phyloP scores from a whole-genome alignment of 495 filamentous ascomycete species.

The Trichoderma gamsii region DNA sequence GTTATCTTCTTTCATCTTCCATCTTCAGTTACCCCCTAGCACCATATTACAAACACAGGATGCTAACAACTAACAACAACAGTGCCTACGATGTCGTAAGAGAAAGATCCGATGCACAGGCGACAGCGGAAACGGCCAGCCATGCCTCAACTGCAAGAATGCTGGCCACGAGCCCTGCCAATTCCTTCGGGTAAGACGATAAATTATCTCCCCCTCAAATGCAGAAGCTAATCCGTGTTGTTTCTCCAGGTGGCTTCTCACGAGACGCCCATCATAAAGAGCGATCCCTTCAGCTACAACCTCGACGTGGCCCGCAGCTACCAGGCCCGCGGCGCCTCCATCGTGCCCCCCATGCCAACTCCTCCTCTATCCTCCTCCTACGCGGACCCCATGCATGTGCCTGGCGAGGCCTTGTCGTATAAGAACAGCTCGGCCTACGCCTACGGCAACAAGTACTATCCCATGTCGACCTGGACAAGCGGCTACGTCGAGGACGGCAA shows the following conservation, averaged over 20 bases:
- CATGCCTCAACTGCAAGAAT: constrained; percentile 76
- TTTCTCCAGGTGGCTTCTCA: constrained; percentile 11
- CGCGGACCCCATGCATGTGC: neutral
- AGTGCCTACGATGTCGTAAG: constrained; percentile 90
- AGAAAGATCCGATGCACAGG: constrained; percentile 96
- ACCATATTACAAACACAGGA: neutral
- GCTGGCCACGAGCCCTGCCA: constrained; percentile 65
- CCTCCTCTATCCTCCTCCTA: neutral
- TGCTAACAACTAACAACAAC: constrained; percentile 19
- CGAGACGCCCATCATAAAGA: constrained; percentile 12
- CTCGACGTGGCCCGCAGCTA: neutral
- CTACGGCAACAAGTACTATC: constrained; percentile 8
- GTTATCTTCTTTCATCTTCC: constrained; percentile 21
- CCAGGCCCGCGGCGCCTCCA: neutral
- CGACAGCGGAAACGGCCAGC: constrained; percentile 65
- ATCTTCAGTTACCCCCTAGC: neutral
- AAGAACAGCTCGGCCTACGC: constrained; percentile 10
- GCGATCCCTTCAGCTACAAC: constrained; percentile 15
- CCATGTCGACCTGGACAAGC: neutral
- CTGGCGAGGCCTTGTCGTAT: constrained; percentile 2
- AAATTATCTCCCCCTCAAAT: neutral
- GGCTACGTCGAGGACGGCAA: constrained; percentile 8
- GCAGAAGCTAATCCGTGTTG: neutral
- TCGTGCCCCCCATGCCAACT: constrained; percentile 6
- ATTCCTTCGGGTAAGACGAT: constrained; percentile 65